A percentile compares a stretch with the other conserved stretches of the same genome.
phyloP scores from a whole-genome alignment of 495 filamentous ascomycete genomes.

The Thermochaetoides thermophila region DNA sequence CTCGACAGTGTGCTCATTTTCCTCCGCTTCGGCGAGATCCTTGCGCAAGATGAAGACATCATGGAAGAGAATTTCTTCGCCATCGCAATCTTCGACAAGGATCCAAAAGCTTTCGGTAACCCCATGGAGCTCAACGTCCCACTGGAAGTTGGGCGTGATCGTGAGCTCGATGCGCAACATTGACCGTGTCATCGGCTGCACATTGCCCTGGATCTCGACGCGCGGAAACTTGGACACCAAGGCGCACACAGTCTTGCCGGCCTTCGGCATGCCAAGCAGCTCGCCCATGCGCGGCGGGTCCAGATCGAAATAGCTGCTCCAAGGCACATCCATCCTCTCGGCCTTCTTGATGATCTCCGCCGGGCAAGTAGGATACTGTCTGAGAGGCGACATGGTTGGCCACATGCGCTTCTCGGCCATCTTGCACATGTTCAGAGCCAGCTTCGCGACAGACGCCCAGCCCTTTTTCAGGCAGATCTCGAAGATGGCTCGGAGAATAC shows the following conservation, averaged over 20 bases:
- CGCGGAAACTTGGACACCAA: constrained; percentile 87
- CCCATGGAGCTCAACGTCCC: constrained; percentile 85
- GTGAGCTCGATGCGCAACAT: constrained; percentile 90
- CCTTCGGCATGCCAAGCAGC: constrained; percentile 79
- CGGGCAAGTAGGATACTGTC: constrained; percentile 75
- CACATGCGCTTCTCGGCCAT: constrained; percentile 99
- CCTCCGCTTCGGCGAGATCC: constrained; percentile 61
- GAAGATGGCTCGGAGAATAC: constrained; percentile 89
- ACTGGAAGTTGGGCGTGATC: constrained; percentile 89
- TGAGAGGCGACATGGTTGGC: constrained; percentile 91
- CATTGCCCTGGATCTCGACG: constrained; percentile 78
- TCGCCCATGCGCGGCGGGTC: constrained; percentile 97
- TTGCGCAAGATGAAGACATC: constrained; percentile 86
- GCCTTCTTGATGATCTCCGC: constrained; percentile 80
- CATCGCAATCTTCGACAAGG: constrained; percentile 91
- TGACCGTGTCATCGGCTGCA: constrained; percentile 87
- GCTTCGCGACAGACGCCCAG: constrained; percentile 87
- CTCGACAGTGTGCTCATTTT: constrained; percentile 92
- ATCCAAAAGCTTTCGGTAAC: constrained; percentile 91
- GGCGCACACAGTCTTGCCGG: constrained; percentile 69
- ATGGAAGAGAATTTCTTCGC: constrained; percentile 89
- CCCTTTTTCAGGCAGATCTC: constrained; percentile 94
- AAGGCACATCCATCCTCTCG: constrained; percentile 88
- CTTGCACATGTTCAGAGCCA: constrained; percentile 89
- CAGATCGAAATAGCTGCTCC: constrained; percentile 85